These are phyloP conservation scores for Camellia sinensis DNA, from an alignment of 148 eudicot species.

Conservation along the genomic window DNA sequence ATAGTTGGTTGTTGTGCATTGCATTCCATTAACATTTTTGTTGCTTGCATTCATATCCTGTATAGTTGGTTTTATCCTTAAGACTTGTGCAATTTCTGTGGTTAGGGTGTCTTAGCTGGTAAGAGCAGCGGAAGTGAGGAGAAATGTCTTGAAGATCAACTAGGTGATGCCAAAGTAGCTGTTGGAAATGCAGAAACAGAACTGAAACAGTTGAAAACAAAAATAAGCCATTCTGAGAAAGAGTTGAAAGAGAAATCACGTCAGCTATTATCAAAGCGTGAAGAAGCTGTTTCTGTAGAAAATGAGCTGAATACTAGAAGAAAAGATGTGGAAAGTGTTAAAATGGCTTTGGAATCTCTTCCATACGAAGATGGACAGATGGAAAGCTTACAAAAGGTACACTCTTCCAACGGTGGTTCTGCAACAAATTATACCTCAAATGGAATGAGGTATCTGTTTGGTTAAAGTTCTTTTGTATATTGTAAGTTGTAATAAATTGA, in stretches of 20 bases:
- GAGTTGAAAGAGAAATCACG: constrained; percentile 74
- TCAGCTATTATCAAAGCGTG: constrained; percentile 65
- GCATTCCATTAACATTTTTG: background rate
- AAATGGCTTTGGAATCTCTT: constrained; percentile 58
- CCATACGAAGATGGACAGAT: constrained; percentile 70
- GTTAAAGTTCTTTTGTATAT: background rate
- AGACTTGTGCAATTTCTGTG: constrained; percentile 10
- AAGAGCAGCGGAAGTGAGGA: constrained; percentile 91
- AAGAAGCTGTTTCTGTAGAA: constrained; percentile 80
- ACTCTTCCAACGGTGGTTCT: constrained; percentile 11
- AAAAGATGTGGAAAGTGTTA: constrained; percentile 65
- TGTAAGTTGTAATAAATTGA: background rate
- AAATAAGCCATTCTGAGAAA: constrained; percentile 72
- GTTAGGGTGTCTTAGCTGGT: constrained; percentile 90
- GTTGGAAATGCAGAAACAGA: constrained; percentile 87
- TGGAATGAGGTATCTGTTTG: background rate
- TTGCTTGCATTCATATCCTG: background rate
- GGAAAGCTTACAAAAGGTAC: constrained; percentile 75
- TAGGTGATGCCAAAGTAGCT: constrained; percentile 87
- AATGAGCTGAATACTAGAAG: constrained; percentile 59
- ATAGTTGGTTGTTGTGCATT: background rate
- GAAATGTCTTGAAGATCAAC: constrained; percentile 94
- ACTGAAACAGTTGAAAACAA: constrained; percentile 81
- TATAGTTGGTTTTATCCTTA: background rate
- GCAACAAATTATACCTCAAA: background rate